Conservation (phyloP, 352 stramenopile genomes). For the Phytophthora europaea region DNA sequence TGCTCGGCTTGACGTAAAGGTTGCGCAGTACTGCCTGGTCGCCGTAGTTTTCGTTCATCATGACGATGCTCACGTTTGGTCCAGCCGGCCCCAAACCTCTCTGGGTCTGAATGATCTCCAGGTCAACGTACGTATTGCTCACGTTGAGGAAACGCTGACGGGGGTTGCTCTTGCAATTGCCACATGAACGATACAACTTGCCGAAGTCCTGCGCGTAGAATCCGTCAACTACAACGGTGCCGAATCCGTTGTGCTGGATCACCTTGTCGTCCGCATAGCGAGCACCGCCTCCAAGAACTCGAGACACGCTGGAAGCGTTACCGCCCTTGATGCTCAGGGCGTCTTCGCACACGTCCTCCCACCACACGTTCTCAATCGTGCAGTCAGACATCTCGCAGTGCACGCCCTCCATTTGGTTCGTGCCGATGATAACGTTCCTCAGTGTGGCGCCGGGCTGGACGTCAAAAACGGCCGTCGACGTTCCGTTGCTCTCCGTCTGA, state of each 20-base stretch:
- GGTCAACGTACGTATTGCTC: slow-evolving; percentile 40
- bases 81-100: too few relatives aligned
- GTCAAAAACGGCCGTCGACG: slow-evolving; percentile 41
- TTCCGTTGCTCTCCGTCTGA: slow-evolving; percentile 36
- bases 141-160: slow-evolving; percentile 49
- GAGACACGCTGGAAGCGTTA: slow-evolving; percentile 38
- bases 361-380: slow-evolving; percentile 45
- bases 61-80: slow-evolving; percentile 49
- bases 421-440: slow-evolving; percentile 64
- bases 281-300: slow-evolving; percentile 48
- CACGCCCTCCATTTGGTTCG: slow-evolving; percentile 43
- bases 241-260: slow-evolving; percentile 35
- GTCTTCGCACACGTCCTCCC: slow-evolving; percentile 46
- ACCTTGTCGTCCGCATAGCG: slow-evolving; percentile 61
- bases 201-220: slow-evolving; percentile 33
- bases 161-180: slow-evolving; percentile 47
- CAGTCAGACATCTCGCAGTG: slow-evolving; percentile 53
- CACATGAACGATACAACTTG: slow-evolving; percentile 43
- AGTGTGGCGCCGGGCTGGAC: slow-evolving; percentile 44
- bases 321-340: slow-evolving; percentile 53
- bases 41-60: slow-evolving; percentile 51
- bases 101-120: too few relatives aligned
- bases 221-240: slow-evolving; percentile 15
- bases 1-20: slow-evolving; percentile 40
- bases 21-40: slow-evolving; percentile 47